Percentiles rank a stretch among this genome's conserved stretches.
Conservation (phyloP, 2,329 filamentous ascomycete genomes). For the Aspergillus floridensis region DNA sequence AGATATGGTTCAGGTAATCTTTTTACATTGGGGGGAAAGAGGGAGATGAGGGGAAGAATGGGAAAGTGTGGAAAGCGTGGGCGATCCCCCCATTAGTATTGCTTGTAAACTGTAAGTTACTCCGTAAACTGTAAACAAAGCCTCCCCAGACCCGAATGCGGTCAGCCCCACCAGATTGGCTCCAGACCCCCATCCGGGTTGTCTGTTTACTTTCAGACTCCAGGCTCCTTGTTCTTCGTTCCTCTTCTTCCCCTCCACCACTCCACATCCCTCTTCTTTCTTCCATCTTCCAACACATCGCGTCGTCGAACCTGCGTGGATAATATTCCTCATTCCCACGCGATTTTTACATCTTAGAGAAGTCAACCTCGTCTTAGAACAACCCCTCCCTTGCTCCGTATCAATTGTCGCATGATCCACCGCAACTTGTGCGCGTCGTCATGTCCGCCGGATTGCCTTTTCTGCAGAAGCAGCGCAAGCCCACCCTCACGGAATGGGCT, state of each 20-base stretch:
- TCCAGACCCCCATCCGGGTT: background rate
- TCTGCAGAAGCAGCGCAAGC: conserved; percentile 79
- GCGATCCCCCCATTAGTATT: too few relatives aligned
- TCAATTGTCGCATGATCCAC: conserved; percentile 46
- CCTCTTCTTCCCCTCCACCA: conserved; percentile 1
- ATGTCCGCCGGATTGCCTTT: conserved; percentile 69
- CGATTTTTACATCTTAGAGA: background rate
- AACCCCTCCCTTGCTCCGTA: conserved; percentile 8
- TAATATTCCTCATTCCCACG: background rate
- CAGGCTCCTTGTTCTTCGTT: conserved; percentile 3
- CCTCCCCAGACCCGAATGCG: conserved; percentile 17
- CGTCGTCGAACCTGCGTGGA: background rate
- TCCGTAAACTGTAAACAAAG: conserved; percentile 17
- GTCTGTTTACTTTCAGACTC: conserved; percentile 10
- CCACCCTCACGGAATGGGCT: conserved; percentile 72
- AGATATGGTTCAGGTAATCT: too few relatives aligned
- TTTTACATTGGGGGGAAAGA: too few relatives aligned
- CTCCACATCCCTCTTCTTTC: conserved; percentile 5
- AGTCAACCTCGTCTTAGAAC: too few relatives aligned
- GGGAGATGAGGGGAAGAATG: background rate
- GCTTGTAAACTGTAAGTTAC: too few relatives aligned
- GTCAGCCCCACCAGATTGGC: conserved; percentile 12
- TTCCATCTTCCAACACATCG: background rate
- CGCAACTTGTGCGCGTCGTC: conserved; percentile 29
- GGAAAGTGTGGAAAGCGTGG: conserved; percentile 6